Percentiles rank a stretch among this genome's conserved stretches.
phyloP scores from a whole-genome alignment of 768 basidiomycete species.

The Tylopilus balloui region DNA sequence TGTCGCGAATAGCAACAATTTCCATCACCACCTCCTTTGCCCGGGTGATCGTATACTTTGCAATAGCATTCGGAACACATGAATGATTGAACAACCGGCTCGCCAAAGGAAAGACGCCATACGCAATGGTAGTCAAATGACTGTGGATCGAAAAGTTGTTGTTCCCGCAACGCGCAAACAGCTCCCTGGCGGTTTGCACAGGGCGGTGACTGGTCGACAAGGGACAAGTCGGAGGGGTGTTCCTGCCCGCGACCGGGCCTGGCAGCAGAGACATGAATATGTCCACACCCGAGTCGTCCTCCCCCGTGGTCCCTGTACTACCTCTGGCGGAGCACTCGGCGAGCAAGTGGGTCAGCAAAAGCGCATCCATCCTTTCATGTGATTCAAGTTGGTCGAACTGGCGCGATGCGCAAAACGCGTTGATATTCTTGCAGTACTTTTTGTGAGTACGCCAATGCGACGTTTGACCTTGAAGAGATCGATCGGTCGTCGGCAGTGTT shows the following conservation, averaged over 20 bases:
- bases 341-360: conserved; percentile 61
- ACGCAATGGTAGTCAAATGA: conserved; percentile 62
- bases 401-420: conserved; percentile 42
- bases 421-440: conserved; percentile 60
- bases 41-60: conserved; percentile 48
- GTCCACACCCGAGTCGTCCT: conserved; percentile 27
- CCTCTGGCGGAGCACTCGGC: conserved; percentile 33
- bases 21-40: conserved; percentile 50
- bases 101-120: conserved; percentile 73
- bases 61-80: conserved; percentile 67
- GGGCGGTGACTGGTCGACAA: conserved; percentile 26
- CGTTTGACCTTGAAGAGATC: conserved; percentile 51
- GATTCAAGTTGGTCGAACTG: conserved; percentile 45
- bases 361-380: conserved; percentile 56
- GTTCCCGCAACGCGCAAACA: conserved; percentile 67
- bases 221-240: conserved; percentile 34
- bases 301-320: conserved; percentile 3
- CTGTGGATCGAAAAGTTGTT: conserved; percentile 80
- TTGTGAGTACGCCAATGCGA: conserved; percentile 65
- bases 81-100: conserved; percentile 84
- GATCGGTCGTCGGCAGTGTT: conserved; percentile 6
- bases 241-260: conserved; percentile 27
- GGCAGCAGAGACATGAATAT: conserved; percentile 46
- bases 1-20: conserved; percentile 57
- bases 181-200: conserved; percentile 15